Evolutionary conservation across 805 yeast species (phyloP).

Genomic region (Candida ascalaphidarum): DNA sequence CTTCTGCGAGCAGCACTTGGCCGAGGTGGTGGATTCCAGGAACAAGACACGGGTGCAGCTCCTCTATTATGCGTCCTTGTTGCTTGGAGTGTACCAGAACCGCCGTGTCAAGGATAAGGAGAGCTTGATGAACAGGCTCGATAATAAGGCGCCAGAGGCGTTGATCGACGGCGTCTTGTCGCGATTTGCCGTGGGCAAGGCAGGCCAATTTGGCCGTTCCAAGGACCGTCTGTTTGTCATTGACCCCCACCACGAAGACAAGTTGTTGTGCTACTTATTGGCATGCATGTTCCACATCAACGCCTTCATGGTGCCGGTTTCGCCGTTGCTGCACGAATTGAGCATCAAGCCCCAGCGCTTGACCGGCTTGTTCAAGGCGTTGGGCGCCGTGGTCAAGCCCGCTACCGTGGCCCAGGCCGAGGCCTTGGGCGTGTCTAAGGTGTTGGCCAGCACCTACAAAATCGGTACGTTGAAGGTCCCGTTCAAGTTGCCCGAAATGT

Average conservation of each 20-base stretch:
- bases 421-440: conserved; percentile 58
- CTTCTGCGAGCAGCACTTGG: conserved; percentile 43
- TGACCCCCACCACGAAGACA: conserved; percentile 86
- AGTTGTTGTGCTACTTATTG: conserved; percentile 69
- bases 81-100: conserved; percentile 72
- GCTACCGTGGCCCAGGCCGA: conserved; percentile 71
- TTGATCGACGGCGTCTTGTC: conserved; percentile 65
- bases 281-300: conserved; percentile 69
- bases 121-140: conserved; percentile 48
- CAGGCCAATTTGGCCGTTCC: conserved; percentile 63
- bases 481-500: conserved; percentile 77
- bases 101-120: conserved; percentile 56
- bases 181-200: conserved; percentile 59
- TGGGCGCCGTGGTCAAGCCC: conserved; percentile 75
- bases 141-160: conserved; percentile 60
- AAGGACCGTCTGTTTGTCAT: conserved; percentile 69
- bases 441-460: conserved; percentile 55
- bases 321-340: conserved; percentile 79
- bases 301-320: conserved; percentile 62
- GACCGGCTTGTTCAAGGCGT: conserved; percentile 58
- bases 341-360: conserved; percentile 71
- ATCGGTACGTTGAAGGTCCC: conserved; percentile 84
- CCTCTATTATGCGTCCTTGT: conserved; percentile 70
- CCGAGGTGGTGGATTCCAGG: conserved; percentile 25
- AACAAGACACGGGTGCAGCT: conserved; percentile 56